phyloP scores from a whole-genome alignment of 202 grass and related monocot species.

The Musa balbisiana region DNA sequence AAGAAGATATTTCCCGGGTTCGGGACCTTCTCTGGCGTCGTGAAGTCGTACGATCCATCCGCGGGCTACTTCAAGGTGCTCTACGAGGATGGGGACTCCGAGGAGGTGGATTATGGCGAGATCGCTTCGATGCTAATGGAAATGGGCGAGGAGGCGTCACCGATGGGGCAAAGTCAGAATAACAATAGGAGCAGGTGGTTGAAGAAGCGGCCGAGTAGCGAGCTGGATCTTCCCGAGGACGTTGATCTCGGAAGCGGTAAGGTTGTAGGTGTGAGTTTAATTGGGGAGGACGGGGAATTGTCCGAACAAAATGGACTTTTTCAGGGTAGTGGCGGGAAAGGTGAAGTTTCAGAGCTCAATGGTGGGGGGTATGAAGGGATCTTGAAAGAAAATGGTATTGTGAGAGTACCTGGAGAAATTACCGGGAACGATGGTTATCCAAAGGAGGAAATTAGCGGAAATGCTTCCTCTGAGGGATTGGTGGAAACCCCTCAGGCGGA shows the following conservation, averaged over 20 bases:
- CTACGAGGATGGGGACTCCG: slow-evolving; percentile 83
- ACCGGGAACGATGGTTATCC: not conserved
- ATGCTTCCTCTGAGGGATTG: slow-evolving; percentile 1
- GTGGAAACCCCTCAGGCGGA: not conserved
- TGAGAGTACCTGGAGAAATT: not conserved
- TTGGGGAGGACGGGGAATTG: not conserved
- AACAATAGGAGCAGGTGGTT: slow-evolving; percentile 17
- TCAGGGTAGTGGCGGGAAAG: not conserved
- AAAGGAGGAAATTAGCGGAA: not conserved
- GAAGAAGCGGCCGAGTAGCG: slow-evolving; percentile 42
- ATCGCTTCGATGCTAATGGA: slow-evolving; percentile 56
- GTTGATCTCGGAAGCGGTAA: slow-evolving; percentile 18
- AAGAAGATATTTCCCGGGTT: slow-evolving; percentile 66
- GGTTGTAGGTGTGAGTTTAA: not conserved
- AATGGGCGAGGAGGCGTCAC: slow-evolving; percentile 15
- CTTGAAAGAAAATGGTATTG: not conserved
- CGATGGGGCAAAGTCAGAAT: not conserved
- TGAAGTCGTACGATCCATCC: slow-evolving; percentile 61
- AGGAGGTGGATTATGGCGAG: slow-evolving; percentile 76
- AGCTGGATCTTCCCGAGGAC: slow-evolving; percentile 18
- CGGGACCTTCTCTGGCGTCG: slow-evolving; percentile 48
- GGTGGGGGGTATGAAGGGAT: not conserved
- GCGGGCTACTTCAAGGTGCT: slow-evolving; percentile 73
- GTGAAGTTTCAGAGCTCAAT: not conserved
- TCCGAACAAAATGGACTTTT: not conserved